Percentiles rank a stretch among this genome's conserved stretches.
Conservation (phyloP, 176 grass and related monocot species). For the Neostapfia colusana region DNA sequence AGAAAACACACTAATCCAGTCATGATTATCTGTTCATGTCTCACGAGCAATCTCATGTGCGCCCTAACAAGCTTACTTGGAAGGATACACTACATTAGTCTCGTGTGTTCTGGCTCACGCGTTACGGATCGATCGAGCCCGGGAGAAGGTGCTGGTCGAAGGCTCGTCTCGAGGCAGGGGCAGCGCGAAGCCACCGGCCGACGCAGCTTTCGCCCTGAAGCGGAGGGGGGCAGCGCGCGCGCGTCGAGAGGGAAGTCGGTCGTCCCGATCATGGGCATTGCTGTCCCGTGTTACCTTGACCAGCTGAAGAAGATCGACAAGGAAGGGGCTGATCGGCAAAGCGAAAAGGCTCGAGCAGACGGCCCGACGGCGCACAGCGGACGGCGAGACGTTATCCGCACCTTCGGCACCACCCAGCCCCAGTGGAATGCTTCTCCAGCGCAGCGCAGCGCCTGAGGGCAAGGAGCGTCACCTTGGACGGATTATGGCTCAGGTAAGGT, state of each 20-base stretch:
- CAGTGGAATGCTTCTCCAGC: background rate
- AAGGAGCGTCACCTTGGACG: background rate
- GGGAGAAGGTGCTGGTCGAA: constrained; percentile 14
- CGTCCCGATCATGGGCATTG: background rate
- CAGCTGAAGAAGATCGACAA: background rate
- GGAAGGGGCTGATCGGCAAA: background rate
- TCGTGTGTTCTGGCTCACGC: no score
- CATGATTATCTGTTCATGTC: background rate
- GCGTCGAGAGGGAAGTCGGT: background rate
- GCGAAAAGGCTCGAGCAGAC: background rate
- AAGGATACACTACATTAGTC: background rate
- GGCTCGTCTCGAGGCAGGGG: background rate
- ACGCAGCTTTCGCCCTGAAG: background rate
- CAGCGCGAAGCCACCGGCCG: background rate
- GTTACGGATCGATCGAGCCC: background rate
- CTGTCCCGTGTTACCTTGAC: background rate
- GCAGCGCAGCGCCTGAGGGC: background rate
- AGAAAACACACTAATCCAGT: no score
- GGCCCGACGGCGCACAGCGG: background rate
- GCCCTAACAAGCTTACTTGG: background rate
- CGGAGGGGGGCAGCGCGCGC: background rate
- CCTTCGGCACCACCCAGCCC: background rate
- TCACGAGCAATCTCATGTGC: background rate
- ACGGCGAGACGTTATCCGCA: background rate
- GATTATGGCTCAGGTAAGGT: background rate